These are phyloP conservation scores for Candida nemodendra DNA, from an alignment of 805 yeast species.

Conservation along the genomic window DNA sequence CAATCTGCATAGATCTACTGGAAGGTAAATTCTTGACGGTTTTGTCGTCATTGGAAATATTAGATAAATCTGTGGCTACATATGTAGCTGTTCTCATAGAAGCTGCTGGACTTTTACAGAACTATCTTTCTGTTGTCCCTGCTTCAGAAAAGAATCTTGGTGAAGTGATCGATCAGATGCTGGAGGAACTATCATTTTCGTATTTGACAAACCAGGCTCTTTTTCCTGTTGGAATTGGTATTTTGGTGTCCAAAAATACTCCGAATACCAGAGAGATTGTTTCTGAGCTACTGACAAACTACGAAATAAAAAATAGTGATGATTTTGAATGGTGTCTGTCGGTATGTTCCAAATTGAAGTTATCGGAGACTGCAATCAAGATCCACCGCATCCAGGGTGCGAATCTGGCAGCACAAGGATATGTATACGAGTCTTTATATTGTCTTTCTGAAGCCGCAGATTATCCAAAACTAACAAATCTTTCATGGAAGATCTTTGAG, in stretches of 20 bases:
- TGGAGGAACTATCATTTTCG: slow-evolving; percentile 54
- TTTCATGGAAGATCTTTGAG: slow-evolving; percentile 63
- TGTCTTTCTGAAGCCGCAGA: slow-evolving; percentile 66
- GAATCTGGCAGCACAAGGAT: slow-evolving; percentile 25
- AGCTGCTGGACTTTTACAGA: slow-evolving; percentile 56
- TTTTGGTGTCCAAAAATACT: slow-evolving; percentile 49
- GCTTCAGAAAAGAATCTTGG: slow-evolving; percentile 12
- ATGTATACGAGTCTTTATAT: slow-evolving; percentile 57
- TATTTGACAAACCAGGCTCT: slow-evolving; percentile 51
- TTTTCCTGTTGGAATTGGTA: slow-evolving; percentile 70
- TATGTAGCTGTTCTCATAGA: slow-evolving; percentile 61
- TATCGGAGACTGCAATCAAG: slow-evolving; percentile 55
- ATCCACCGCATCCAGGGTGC: slow-evolving; percentile 55
- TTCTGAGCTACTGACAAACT: slow-evolving; percentile 58
- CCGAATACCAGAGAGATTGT: slow-evolving; percentile 44
- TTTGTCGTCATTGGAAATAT: slow-evolving; percentile 54
- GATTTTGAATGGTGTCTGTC: slow-evolving; percentile 79
- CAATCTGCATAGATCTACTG: slow-evolving; percentile 53
- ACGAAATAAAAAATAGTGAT: slow-evolving; percentile 62
- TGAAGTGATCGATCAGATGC: slow-evolving; percentile 35
- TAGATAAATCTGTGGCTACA: slow-evolving; percentile 64
- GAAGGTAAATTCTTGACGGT: slow-evolving; percentile 56
- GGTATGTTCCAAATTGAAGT: slow-evolving; percentile 64
- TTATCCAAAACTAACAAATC: slow-evolving; percentile 46
- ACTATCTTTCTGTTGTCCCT: slow-evolving; percentile 28